Evolutionary conservation across 2,329 filamentous ascomycete genomes (phyloP), one percentile per base, ranked within the genome.

Genomic region (Nannizziopsis barbatae): DNA sequence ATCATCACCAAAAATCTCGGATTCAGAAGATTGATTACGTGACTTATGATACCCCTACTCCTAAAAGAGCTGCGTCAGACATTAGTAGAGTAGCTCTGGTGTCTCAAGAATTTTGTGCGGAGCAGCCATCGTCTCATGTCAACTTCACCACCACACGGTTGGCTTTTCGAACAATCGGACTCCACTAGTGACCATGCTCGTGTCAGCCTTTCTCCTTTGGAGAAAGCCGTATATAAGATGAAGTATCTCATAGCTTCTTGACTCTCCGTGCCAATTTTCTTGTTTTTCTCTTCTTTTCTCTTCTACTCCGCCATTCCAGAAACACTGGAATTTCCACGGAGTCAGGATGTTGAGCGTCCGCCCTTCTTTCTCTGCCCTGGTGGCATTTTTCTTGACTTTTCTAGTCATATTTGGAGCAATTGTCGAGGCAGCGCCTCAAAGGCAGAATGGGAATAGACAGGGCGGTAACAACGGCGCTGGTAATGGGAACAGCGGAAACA

Each of bases 391-490:
- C 8, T 43, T 43, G 41, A 31, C 27, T 31, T 12, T 43, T 17
- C 17, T 43, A 8, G 2, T 43, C 9, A 17, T 15, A 2, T 33
- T 43, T 15, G 41, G 41, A 18, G 27, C 15, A 33, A 10, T 43
- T 20, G 41, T 43, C 12, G 41, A 43, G 27, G 41, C 41, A 43
- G 41, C 41, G 33, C 41, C 41, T 15, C 41, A 43, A 35, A 43
- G 41, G n/a, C 27, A 43, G n/a, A 43, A 43, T 8, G 31, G 31
- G 8, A 41, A 15, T 15, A 9, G 33, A 36, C 33, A 27, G 22
- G 22, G 22, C 7, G 22, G 22, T 27, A 27, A 27, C 22, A 27
- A 27, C 22, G 22, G 22, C 22, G 22, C 22, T 27, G 33, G 33
- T 36, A 36, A 36, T 36, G 33, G 33, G 15, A 12, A 36, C 11